Conservation (phyloP, 441 rosid species). For the Flueggea neowawraea region DNA sequence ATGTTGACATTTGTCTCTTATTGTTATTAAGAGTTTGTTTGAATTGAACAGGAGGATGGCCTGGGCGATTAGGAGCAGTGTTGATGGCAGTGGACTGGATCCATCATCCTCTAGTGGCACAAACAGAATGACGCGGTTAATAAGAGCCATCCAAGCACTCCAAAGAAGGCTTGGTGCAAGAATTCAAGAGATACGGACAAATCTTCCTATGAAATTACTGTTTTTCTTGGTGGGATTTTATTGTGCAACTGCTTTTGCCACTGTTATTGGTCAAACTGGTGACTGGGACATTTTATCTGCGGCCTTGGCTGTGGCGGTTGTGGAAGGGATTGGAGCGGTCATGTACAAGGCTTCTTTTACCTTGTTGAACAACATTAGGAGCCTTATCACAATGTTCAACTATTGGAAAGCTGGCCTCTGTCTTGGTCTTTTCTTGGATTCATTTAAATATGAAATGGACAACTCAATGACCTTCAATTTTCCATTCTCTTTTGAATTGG, state of each 20-base stretch:
- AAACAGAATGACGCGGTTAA: conserved; percentile 51
- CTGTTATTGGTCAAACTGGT: conserved; percentile 92
- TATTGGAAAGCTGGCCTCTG: conserved; percentile 92
- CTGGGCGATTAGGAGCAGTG: conserved; percentile 51
- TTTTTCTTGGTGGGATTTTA: conserved; percentile 90
- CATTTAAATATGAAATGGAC: conserved; percentile 70
- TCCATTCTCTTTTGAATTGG: conserved; percentile 28
- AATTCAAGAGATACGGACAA: conserved; percentile 52
- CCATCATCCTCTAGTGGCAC: conserved; percentile 46
- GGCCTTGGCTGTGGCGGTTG: conserved; percentile 68
- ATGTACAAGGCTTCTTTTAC: conserved; percentile 68
- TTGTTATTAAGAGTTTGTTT: conserved; percentile 4
- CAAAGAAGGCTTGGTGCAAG: conserved; percentile 48
- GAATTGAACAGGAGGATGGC: conserved; percentile 41
- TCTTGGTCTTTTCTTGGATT: conserved; percentile 90
- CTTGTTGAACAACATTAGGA: conserved; percentile 39
- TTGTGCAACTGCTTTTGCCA: conserved; percentile 85
- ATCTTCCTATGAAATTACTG: conserved; percentile 60
- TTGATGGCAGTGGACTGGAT: conserved; percentile 47
- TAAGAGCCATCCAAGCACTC: conserved; percentile 54
- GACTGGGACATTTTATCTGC: conserved; percentile 97
- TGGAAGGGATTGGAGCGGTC: conserved; percentile 88
- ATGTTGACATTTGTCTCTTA: conserved; percentile 1
- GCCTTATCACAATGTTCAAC: conserved; percentile 65
- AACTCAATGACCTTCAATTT: conserved; percentile 12